Evolutionary conservation across 106 monocot genomes (phyloP).

Genomic region (Dioscorea alata): DNA sequence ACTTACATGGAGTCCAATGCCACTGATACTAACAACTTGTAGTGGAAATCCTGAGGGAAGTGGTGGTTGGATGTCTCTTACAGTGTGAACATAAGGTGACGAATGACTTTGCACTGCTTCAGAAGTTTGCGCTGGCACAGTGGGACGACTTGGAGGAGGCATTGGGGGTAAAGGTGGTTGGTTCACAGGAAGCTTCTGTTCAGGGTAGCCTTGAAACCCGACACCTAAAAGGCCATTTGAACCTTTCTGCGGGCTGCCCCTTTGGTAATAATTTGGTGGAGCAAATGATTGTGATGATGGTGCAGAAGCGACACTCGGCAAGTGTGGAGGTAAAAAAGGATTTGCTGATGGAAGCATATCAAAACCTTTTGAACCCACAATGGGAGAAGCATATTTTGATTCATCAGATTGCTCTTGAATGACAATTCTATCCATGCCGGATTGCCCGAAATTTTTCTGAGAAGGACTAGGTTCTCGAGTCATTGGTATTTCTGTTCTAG

Average conservation of each 20-base stretch:
- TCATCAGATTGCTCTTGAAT: slow-evolving; percentile 48
- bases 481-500: slow-evolving; percentile 15
- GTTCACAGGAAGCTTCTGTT: slow-evolving; percentile 31
- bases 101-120: slow-evolving; percentile 32
- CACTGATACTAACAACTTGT: slow-evolving; percentile 46
- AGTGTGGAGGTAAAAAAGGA: slow-evolving; percentile 20
- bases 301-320: slow-evolving; percentile 15
- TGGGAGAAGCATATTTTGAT: slow-evolving; percentile 36
- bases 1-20: slow-evolving; percentile 39
- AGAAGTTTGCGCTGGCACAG: slow-evolving; percentile 28
- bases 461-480: slow-evolving; percentile 18
- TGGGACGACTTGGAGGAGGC: slow-evolving; percentile 59
- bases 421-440: slow-evolving; percentile 13
- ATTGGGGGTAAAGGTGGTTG: slow-evolving; percentile 87
- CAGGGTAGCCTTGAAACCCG: slow-evolving; percentile 48
- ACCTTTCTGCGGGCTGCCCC: slow-evolving; percentile 34
- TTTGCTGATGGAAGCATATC: slow-evolving; percentile 14
- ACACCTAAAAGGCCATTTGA: slow-evolving; percentile 19
- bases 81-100: slow-evolving; percentile 25
- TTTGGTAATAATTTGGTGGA: slow-evolving; percentile 27
- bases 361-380: slow-evolving; percentile 16
- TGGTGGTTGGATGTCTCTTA: slow-evolving; percentile 55
- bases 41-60: slow-evolving; percentile 62
- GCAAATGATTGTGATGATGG: slow-evolving; percentile 24
- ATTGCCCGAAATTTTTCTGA: slow-evolving; percentile 26